Base-by-base conservation (phyloP, 192 early-diverging fungal species). In the Gigaspora rosea region DNA sequence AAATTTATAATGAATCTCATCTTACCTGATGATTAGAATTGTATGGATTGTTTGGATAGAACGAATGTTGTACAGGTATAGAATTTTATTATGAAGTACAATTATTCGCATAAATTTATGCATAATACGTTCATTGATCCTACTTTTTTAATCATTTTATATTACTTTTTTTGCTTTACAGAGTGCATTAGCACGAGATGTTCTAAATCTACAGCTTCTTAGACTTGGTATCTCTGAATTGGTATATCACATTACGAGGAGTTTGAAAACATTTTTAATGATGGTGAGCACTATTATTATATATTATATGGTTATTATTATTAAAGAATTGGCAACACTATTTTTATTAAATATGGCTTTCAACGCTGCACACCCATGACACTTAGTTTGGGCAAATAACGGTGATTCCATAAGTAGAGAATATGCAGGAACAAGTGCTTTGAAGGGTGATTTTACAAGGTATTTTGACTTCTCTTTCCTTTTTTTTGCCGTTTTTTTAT, bases 41-140 rank as follows among this genome's bases (percentile, higher is more conserved):
- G 96, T 82, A 97, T 99, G 91, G 97, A 99, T 87, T 99, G 97
- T 81, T 85, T 99, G 36, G 97, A 99, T 81, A 86, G 97, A 8
- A 99, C 97, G 36, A 98, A 99, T 71, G 95, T 99, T 51, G 88
- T 89, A n/a, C 82, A 86, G 78, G 84, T 41, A 27, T 27, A 27
- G 27, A 27, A 27, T 27, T 27, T 27, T 27, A 27, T 27, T 85
- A 77, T 65, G 15, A 16, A 18, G 50, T 3, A 67, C 49, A 51
- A 48, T 11, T 70, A 52, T 52, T 47, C 0, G 10, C 20, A 22
- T 51, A 66, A 16, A 22, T 58, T 10, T 35, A n/a, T 36, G 16
- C 18, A 76, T 63, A 16, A 15, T 27, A 20, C 1, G 27, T 27
- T 27, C 27, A 27, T 0, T 27, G 27, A 27, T 27, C 1, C 27